Percentiles rank a stretch among this genome's conserved stretches.
Evolutionary conservation across 805 yeast genomes (phyloP).

Genomic region (Saturnispora dispora): DNA sequence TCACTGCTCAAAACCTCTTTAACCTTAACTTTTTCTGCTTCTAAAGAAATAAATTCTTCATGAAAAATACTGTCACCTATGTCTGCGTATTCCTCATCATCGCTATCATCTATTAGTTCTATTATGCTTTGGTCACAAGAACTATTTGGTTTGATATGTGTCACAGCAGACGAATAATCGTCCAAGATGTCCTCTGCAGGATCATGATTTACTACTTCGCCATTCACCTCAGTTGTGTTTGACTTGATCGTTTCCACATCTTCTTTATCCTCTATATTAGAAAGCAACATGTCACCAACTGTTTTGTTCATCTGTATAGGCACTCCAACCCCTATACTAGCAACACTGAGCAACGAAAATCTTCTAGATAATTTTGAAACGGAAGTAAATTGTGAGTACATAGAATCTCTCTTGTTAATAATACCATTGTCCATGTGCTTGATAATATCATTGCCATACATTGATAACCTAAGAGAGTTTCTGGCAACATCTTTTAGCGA

Average conservation of each 20-base stretch:
- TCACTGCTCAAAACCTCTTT: constrained; percentile 31
- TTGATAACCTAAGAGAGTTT: constrained; percentile 74
- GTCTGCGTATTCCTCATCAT: constrained; percentile 26
- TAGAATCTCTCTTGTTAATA: constrained; percentile 14
- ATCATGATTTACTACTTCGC: background rate
- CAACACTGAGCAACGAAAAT: constrained; percentile 22
- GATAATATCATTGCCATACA: constrained; percentile 26
- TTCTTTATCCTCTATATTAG: constrained; percentile 41
- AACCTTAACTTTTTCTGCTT: constrained; percentile 4
- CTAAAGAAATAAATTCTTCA: constrained; percentile 20
- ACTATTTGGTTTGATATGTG: constrained; percentile 8
- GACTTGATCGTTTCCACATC: constrained; percentile 1
- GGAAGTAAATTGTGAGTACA: constrained; percentile 16
- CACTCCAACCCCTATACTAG: constrained; percentile 24
- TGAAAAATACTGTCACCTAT: constrained; percentile 13
- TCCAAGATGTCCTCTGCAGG: constrained; percentile 2
- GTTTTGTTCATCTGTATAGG: constrained; percentile 34
- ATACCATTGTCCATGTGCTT: constrained; percentile 12
- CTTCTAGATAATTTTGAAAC: constrained; percentile 13
- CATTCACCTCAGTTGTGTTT: constrained; percentile 17
- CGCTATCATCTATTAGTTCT: constrained; percentile 36
- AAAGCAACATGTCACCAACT: constrained; percentile 55
- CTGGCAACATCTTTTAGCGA: constrained; percentile 73
- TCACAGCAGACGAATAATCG: constrained; percentile 3
- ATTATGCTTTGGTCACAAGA: constrained; percentile 31